phyloP scores from a whole-genome alignment of 2,329 filamentous ascomycete genomes.

The Ambrosiella cleistominuta region DNA sequence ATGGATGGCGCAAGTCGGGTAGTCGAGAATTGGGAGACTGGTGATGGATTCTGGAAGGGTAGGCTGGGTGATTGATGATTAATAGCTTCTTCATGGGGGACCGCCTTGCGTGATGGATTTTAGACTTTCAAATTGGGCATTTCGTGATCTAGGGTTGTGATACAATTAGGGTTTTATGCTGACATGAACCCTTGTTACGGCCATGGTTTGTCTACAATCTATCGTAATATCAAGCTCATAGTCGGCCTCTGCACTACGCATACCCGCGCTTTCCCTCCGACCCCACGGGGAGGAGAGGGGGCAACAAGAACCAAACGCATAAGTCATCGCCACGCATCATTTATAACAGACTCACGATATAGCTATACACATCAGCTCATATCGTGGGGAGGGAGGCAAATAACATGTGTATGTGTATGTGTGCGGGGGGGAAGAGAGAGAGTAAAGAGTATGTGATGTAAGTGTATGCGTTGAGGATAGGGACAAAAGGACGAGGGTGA shows the following conservation, averaged over 20 bases:
- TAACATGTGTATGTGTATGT: neutral
- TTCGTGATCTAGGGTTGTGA: too few relatives aligned
- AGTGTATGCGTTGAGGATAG: neutral
- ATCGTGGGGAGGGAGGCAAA: neutral
- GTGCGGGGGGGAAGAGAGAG: too few relatives aligned
- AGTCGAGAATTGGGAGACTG: neutral
- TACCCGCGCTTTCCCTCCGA: too few relatives aligned
- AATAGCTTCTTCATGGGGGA: too few relatives aligned
- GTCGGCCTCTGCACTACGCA: too few relatives aligned
- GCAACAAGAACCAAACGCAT: neutral
- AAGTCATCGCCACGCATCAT: neutral
- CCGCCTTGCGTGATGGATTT: neutral
- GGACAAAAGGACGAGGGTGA: neutral
- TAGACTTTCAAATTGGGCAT: neutral
- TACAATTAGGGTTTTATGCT: too few relatives aligned
- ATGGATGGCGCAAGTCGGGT: neutral
- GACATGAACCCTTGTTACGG: too few relatives aligned
- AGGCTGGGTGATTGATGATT: too few relatives aligned
- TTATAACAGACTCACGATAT: neutral
- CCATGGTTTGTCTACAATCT: too few relatives aligned
- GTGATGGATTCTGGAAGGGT: too few relatives aligned
- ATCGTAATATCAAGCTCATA: too few relatives aligned
- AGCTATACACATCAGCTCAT: neutral
- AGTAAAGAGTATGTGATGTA: too few relatives aligned
- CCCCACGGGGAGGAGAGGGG: neutral